Evolutionary conservation across 257 asterid genomes (phyloP), one percentile per base, ranked within the genome.

Genomic region (Haberlea rhodopensis): DNA sequence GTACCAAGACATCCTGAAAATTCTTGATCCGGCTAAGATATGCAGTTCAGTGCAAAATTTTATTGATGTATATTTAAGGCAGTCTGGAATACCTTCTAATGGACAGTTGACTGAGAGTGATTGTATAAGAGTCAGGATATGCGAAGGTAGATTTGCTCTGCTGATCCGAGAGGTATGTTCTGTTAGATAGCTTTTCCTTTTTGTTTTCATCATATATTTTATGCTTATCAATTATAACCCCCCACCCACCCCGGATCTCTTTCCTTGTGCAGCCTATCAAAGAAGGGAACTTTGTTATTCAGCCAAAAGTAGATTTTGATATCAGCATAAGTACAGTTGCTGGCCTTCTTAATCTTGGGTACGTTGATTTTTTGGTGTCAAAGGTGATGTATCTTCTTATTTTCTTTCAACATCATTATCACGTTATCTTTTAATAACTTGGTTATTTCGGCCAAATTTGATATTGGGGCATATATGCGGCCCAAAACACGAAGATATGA

Each of bases 301-400:
- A 94, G 81, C 99, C 99, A 29, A 94, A 94, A 77, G 99, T 94
- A 77, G 99, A 94, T 84, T 94, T 94, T 68, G 99, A 94, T 79
- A 94, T 94, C 87, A 86, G 99, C 92, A 94, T 90, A 72, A 84
- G 88, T 80, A 94, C 99, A 3, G 99, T 94, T 56, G 94, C 97
- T 7, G 99, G 99, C 31, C 95, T 94, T 77, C 96, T 94, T 71
- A 94, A 87, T 72, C 94, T 94, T 24, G 99, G 99, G 99, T 94
- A 86, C 62, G 91, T 85, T 58, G 24, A 43, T 25, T 68, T 49
- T 66, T 53, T 60, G 63, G n/a, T 57, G 25, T 34, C 23, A 16
- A 60, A 34, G 53, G 60, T 15, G 43, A 60, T 55, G 31, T 27
- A 66, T 63, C 27, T 62, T 48, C 45, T 21, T 60, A 23, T 55